These are phyloP conservation scores for Trametes maxima DNA, from an alignment of 768 basidiomycete species.

Conservation along the genomic window DNA sequence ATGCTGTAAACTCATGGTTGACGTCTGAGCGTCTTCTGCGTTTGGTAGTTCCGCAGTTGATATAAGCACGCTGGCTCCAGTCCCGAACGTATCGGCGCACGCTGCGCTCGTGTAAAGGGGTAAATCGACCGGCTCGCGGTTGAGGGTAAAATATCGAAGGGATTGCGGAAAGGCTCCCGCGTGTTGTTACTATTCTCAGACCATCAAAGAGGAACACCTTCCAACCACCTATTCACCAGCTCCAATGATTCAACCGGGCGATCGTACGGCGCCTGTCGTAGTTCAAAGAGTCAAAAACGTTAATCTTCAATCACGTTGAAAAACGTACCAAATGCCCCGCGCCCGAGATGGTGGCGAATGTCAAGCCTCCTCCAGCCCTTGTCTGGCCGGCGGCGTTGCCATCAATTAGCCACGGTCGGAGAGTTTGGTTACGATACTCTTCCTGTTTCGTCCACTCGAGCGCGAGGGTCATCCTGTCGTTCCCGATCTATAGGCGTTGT, in stretches of 20 bases:
- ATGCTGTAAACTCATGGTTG: too few relatives aligned
- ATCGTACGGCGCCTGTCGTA: slow-evolving; percentile 58
- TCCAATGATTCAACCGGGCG: slow-evolving; percentile 57
- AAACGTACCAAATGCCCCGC: slow-evolving; percentile 71
- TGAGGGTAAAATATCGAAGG: too few relatives aligned
- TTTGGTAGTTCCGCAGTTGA: too few relatives aligned
- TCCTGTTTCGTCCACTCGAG: slow-evolving; percentile 60
- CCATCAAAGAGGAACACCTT: slow-evolving; percentile 26
- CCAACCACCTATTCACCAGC: slow-evolving; percentile 53
- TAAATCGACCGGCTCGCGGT: too few relatives aligned
- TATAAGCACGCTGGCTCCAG: too few relatives aligned
- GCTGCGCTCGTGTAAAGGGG: too few relatives aligned
- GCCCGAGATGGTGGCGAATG: slow-evolving; percentile 62
- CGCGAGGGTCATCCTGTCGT: slow-evolving; percentile 57
- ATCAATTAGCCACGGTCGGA: slow-evolving; percentile 57
- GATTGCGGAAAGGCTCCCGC: too few relatives aligned
- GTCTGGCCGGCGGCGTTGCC: slow-evolving; percentile 53
- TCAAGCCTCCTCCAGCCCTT: slow-evolving; percentile 56
- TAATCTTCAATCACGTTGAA: neutral
- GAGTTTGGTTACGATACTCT: slow-evolving; percentile 44
- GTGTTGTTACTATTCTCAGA: neutral
- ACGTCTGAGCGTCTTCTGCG: too few relatives aligned
- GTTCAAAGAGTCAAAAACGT: neutral
- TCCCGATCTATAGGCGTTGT: slow-evolving; percentile 41
- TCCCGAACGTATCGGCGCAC: too few relatives aligned